Evolutionary conservation across 306 rosid genomes (phyloP).

Genomic region (Myrica gale): DNA sequence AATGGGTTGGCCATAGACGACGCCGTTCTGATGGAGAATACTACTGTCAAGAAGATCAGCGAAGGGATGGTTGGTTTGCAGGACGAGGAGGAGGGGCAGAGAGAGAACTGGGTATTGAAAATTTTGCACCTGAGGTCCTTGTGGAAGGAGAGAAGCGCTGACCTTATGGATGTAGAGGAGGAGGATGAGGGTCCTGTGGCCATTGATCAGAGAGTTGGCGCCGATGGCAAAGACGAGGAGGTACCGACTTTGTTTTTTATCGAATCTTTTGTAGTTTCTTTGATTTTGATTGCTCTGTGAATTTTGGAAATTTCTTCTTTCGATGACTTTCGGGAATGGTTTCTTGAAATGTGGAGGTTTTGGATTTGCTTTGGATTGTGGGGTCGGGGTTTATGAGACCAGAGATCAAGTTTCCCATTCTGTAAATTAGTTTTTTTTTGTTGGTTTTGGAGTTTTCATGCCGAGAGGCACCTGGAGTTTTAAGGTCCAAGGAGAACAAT

Average conservation of each 20-base stretch:
- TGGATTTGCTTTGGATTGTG: neutral
- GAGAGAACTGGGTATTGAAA: constrained; percentile 75
- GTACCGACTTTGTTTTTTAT: constrained; percentile 31
- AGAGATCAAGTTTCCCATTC: constrained; percentile 12
- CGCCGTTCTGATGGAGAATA: constrained; percentile 48
- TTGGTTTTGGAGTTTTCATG: constrained; percentile 2
- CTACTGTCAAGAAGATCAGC: neutral
- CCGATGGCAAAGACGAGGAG: constrained; percentile 32
- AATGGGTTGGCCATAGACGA: constrained; percentile 66
- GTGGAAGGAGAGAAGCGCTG: constrained; percentile 46
- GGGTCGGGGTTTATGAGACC: neutral
- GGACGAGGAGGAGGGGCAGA: constrained; percentile 21
- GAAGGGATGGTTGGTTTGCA: constrained; percentile 32
- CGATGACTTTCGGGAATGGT: neutral
- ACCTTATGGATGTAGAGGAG: neutral
- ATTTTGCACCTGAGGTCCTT: constrained; percentile 62
- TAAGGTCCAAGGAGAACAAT: constrained; percentile 48
- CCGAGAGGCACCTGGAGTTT: constrained; percentile 11
- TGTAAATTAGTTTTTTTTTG: neutral
- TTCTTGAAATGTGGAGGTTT: neutral
- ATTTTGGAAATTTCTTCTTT: neutral
- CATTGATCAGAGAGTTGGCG: constrained; percentile 20
- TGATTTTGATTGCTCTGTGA: neutral
- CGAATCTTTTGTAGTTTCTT: neutral
- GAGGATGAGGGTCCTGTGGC: constrained; percentile 11